Evolutionary conservation across 2,329 filamentous ascomycete genomes (phyloP).

Genomic region (Xylariaceae sp.): DNA sequence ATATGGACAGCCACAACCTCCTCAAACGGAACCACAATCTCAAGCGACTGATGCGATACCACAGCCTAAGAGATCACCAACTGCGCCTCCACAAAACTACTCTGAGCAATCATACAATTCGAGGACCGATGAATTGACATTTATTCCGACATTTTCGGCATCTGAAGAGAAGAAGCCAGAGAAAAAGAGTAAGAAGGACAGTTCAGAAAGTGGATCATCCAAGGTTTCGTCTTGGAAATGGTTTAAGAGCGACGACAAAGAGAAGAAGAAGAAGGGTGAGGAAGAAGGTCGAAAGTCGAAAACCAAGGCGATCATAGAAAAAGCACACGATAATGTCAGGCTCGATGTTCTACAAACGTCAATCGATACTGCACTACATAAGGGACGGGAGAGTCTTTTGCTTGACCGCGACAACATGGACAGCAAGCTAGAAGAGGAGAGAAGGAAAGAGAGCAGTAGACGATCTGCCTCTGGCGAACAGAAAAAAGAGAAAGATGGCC

Average conservation of each 20-base stretch:
- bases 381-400: constrained; percentile 78
- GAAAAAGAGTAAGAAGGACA: constrained; percentile 74
- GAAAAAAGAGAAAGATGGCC: constrained; percentile 88
- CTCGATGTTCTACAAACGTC: constrained; percentile 85
- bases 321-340: constrained; percentile 72
- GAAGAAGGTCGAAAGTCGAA: constrained; percentile 66
- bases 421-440: constrained; percentile 72
- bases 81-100: constrained; percentile 47
- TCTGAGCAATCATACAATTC: constrained; percentile 63
- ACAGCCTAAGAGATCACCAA: constrained; percentile 28
- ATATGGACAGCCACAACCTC: constrained; percentile 34
- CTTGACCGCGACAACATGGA: constrained; percentile 75
- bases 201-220: constrained; percentile 53
- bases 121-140: constrained; percentile 74
- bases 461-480: constrained; percentile 67
- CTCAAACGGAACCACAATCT: constrained; percentile 22
- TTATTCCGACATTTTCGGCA: constrained; percentile 68
- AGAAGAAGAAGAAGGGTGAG: constrained; percentile 61
- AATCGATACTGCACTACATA: constrained; percentile 65
- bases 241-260: constrained; percentile 76
- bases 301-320: constrained; percentile 54
- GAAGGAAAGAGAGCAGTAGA: constrained; percentile 74
- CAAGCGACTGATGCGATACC: constrained; percentile 22
- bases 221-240: constrained; percentile 81
- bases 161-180: constrained; percentile 71